Evolutionary conservation across 1,284 basidiomycete species (phyloP), one percentile per base, ranked within the genome.

Genomic region (Xanthoconium separans): DNA sequence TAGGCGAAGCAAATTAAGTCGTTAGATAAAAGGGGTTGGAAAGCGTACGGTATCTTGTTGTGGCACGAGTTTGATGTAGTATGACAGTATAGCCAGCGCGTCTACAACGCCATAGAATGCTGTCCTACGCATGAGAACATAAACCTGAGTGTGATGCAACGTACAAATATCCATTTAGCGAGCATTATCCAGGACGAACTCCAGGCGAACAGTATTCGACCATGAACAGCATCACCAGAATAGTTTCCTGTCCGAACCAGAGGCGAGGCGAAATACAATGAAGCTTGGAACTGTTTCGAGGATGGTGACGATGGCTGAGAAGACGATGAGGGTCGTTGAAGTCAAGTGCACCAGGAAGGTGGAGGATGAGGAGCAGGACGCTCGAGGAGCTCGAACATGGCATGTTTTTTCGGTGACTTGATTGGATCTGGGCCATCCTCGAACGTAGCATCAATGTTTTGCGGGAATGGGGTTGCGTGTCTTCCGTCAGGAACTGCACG

Each of bases 51-150:
- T 95, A 70, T 95, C 93, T 73, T 93, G 85, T 44, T 83, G 84
- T n/a, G 93, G 66, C 18, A 88, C 73, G 48, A 94, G 78, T 71
- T 94, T 91, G 55, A 95, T 82, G 69, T 93, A 95, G 65, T 93
- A 95, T 2, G 93, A 93, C 29, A 91, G 62, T 53, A 95, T 93
- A 18, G 91, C 86, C 46, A 95, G 77, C 13, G 93, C 71, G 66
- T 95, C 93, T 68, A 93, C 83, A 31, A 95, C 80, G 5, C 89
- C 91, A 66, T 90, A 93, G 71, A 94, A 95, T 1, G 90, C 88
- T 89, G 57, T 30, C 55, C 40, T 49, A 29, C 48, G 13, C 48
- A 56, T 59, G 55, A 58, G 53, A 18, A 34, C 15, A 27, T 15
- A 1, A n/a, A 53, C 37, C 47, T 47, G 10, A 45, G 44, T 9